A percentile compares a stretch with the other conserved stretches of the same genome.
These are phyloP conservation scores for Marvania coccoides DNA, from an alignment of 139 green algal species.

Conservation along the genomic window DNA sequence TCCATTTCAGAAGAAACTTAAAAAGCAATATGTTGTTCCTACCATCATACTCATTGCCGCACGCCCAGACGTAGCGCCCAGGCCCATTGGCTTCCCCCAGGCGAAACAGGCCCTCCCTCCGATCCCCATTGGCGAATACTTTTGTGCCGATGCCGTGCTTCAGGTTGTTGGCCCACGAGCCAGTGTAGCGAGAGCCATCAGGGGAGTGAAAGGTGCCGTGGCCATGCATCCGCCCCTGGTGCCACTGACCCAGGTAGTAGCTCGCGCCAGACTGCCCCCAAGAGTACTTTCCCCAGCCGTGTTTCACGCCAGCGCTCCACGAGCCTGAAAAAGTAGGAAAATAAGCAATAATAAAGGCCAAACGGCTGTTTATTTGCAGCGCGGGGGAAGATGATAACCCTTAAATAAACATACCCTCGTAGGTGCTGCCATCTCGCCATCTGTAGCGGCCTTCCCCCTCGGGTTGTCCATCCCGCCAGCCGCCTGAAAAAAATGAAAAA, in stretches of 20 bases:
- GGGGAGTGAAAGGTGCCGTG: constrained; percentile 58
- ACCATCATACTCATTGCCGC: constrained; percentile 79
- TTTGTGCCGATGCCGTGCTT: constrained; percentile 80
- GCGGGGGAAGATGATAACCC: no score
- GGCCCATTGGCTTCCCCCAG: constrained; percentile 16
- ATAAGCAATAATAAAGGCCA: no score
- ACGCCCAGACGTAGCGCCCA: constrained; percentile 61
- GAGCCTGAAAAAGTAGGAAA: no score
- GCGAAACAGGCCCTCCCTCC: constrained; percentile 65
- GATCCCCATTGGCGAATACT: constrained; percentile 64
- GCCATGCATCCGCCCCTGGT: constrained; percentile 67
- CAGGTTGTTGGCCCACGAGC: constrained; percentile 55
- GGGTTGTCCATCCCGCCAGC: constrained; percentile 51
- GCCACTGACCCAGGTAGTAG: constrained; percentile 78
- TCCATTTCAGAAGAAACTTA: no score
- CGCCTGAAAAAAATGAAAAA: no score
- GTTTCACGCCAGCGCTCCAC: constrained; percentile 61
- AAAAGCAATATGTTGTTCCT: no score
- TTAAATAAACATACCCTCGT: no score
- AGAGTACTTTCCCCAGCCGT: constrained; percentile 62
- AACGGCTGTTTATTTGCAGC: no score
- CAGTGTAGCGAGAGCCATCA: constrained; percentile 58
- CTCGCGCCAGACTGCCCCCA: constrained; percentile 61
- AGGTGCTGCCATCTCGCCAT: constrained; percentile 60
- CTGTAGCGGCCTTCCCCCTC: constrained; percentile 67